A percentile compares a stretch with the other conserved stretches of the same genome.
Conservation (phyloP, 331 rosid species). For the Cydonia oblonga region DNA sequence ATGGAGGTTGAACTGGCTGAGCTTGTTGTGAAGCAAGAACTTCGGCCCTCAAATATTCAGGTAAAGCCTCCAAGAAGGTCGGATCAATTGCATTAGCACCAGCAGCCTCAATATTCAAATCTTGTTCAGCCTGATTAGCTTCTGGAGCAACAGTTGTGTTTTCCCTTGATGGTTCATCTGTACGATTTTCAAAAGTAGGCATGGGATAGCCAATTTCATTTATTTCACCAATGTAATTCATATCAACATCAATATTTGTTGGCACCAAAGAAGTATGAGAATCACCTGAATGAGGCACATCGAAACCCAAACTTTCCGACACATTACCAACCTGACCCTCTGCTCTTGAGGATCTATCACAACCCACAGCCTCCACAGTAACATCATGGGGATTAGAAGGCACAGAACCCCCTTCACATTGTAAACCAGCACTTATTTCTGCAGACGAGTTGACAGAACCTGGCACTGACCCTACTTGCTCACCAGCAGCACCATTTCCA, state of each 20-base stretch:
- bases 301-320: slow-evolving; percentile 31
- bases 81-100: slow-evolving; percentile 89
- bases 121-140: slow-evolving; percentile 47
- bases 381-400: slow-evolving; percentile 31
- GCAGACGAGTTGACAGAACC: slow-evolving; percentile 30
- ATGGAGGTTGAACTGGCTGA: slow-evolving; percentile 82
- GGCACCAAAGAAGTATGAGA: slow-evolving; percentile 33
- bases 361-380: slow-evolving; percentile 35
- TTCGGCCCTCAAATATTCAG: slow-evolving; percentile 91
- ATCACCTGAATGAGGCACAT: slow-evolving; percentile 33
- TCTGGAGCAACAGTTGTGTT: slow-evolving; percentile 37
- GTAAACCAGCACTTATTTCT: slow-evolving; percentile 30
- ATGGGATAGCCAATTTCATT: slow-evolving; percentile 38
- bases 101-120: slow-evolving; percentile 55
- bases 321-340: slow-evolving; percentile 41
- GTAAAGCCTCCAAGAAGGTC: slow-evolving; percentile 94
- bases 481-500: slow-evolving; percentile 34
- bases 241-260: slow-evolving; percentile 57
- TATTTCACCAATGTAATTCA: slow-evolving; percentile 57
- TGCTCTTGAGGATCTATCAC: slow-evolving; percentile 38
- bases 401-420: slow-evolving; percentile 30
- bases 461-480: slow-evolving; percentile 28
- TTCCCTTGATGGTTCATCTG: slow-evolving; percentile 45
- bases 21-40: slow-evolving; percentile 98
- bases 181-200: slow-evolving; percentile 35